Percentiles rank a stretch among this genome's conserved stretches.
phyloP scores from a whole-genome alignment of 371 early-diverging fungal species.

The Funneliformis caledonium region DNA sequence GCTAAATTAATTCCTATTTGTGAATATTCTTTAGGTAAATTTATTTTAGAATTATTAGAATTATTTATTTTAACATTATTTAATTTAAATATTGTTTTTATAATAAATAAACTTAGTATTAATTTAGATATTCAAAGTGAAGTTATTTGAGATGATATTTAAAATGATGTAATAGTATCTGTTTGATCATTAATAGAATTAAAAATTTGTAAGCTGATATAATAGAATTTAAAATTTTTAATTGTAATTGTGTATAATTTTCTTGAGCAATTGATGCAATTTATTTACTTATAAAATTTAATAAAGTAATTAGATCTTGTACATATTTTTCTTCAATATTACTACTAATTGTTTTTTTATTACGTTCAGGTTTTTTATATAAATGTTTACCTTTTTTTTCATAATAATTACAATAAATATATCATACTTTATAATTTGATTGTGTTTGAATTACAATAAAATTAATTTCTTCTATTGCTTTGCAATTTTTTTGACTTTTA shows the following conservation, averaged over 20 bases:
- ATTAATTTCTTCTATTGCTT: neutral
- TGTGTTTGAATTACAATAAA: too few species aligned
- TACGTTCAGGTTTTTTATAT: neutral
- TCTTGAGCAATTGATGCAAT: neutral
- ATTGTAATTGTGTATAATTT: neutral
- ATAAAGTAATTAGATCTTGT: neutral
- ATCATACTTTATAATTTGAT: neutral
- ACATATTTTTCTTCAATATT: too few species aligned
- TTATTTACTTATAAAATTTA: neutral
- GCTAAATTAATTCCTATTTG: neutral
- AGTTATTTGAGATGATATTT: neutral
- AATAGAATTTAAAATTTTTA: neutral
- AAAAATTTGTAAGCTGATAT: neutral
- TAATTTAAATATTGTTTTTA: slow-evolving; percentile 4
- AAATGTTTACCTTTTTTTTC: slow-evolving; percentile 5
- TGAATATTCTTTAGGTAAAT: neutral
- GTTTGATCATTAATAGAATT: neutral
- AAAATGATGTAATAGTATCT: neutral
- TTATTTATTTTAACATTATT: neutral
- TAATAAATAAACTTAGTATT: neutral
- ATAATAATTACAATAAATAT: neutral
- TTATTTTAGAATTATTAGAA: neutral
- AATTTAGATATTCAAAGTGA: neutral
- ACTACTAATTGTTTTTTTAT: neutral
- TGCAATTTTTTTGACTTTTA: slow-evolving; percentile 1